Evolutionary conservation across 2,329 filamentous ascomycete species (phyloP).

Genomic region (Colletotrichum lindemuthianum): DNA sequence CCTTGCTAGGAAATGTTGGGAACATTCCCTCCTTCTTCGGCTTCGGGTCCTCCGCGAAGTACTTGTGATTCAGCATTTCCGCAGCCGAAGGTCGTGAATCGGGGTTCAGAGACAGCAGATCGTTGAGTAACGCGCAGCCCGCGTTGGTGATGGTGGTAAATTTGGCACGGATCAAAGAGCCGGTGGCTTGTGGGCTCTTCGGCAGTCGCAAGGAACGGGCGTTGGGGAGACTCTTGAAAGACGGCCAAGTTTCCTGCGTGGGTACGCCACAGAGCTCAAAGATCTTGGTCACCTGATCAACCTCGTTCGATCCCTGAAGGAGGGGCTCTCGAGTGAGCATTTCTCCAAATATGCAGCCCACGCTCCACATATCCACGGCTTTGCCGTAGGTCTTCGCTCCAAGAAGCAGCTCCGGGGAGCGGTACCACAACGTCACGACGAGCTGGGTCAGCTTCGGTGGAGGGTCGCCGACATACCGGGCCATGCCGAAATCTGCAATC

Average conservation of each 20-base stretch:
- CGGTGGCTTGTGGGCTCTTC: conserved; percentile 50
- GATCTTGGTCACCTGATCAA: conserved; percentile 87
- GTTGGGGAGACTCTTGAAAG: conserved; percentile 87
- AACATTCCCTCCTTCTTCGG: conserved; percentile 94
- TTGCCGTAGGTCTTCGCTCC: conserved; percentile 79
- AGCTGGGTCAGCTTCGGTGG: conserved; percentile 84
- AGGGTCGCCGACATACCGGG: conserved; percentile 85
- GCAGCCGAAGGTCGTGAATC: conserved; percentile 73
- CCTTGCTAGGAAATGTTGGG: conserved; percentile 95
- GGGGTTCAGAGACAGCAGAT: conserved; percentile 81
- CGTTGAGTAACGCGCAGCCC: conserved; percentile 75
- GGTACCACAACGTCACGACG: conserved; percentile 98
- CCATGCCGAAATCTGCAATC: conserved; percentile 98
- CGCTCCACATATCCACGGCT: conserved; percentile 92
- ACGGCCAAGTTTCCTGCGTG: conserved; percentile 84
- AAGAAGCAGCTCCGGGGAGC: conserved; percentile 88
- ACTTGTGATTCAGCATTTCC: conserved; percentile 81
- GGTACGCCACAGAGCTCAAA: conserved; percentile 91
- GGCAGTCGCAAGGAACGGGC: conserved; percentile 81
- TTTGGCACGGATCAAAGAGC: conserved; percentile 73
- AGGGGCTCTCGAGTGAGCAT: conserved; percentile 84
- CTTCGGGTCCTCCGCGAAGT: conserved; percentile 89
- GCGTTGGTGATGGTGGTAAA: conserved; percentile 85
- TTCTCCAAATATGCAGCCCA: conserved; percentile 96
- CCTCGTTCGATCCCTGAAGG: conserved; percentile 90